Percentiles rank a stretch among this genome's conserved stretches.
Conservation (phyloP, 441 rosid genomes). For the Dalechampia spathulata region DNA sequence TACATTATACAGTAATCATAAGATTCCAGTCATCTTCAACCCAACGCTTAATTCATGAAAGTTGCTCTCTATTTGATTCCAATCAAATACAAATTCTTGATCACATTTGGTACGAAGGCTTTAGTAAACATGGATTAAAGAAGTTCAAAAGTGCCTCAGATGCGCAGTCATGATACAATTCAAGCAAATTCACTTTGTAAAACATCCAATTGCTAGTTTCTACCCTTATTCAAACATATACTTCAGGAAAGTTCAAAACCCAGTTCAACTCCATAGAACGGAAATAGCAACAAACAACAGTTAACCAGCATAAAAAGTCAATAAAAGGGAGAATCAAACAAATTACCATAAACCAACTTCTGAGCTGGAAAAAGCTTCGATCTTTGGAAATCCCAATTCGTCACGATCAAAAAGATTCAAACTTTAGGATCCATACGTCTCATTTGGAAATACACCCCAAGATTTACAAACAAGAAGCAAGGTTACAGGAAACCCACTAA, state of each 20-base stretch:
- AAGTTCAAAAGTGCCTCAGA: background rate
- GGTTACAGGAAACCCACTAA: no score
- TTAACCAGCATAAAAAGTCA: background rate
- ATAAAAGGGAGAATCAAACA: background rate
- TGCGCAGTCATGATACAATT: background rate
- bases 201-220: no score
- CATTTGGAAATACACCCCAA: no score
- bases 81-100: background rate
- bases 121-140: background rate
- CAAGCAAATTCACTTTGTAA: background rate
- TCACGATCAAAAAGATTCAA: no score
- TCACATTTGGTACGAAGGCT: background rate
- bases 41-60: background rate
- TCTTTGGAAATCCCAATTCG: constrained; percentile 2
- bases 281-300: background rate
- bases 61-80: background rate
- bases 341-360: constrained; percentile 5
- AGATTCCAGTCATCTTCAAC: background rate
- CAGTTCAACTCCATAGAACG: background rate
- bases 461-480: no score
- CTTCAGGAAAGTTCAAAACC: no score
- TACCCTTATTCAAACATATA: no score
- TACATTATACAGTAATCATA: background rate
- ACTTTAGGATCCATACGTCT: no score
- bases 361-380: background rate